Evolutionary conservation across 371 early-diverging fungal species (phyloP), one percentile per base, ranked within the genome.

Genomic region (Mortierella sp.): DNA sequence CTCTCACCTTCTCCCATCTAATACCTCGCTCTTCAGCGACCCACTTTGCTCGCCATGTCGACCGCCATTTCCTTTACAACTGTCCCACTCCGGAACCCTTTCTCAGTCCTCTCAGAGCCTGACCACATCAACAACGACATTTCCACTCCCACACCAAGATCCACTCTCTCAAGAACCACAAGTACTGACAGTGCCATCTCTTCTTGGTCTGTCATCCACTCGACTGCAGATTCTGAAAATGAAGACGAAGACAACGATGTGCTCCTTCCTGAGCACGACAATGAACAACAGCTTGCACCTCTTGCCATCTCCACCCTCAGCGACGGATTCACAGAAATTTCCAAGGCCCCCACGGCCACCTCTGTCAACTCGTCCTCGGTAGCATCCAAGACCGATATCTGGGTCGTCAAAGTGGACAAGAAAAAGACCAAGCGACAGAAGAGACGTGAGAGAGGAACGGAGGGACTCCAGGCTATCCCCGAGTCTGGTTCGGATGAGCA

Each of bases 191-290:
- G 48, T 14, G 6, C 66, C 30, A 52, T 64, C 50, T 64, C 59
- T 15, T 70, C 75, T 26, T 75, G 75, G 75, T 75, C 75, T 7
- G 64, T 75, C 29, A 66, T 75, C 55, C 62, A 62, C 61, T 74
- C 74, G 5, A 23, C 68, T 52, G 61, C 44, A 7, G 74, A 44
- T 23, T 66, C 75, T 1, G 74, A 74, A 21, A 55, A 70, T 18
- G 70, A 75, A 16, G 69, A 65, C 28, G 44, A 58, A 4, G 55
- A 66, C 37, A 57, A 68, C 30, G 37, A 55, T 21, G 52, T 57
- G 43, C 50, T 28, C 58, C 1, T 57, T 29, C 21, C 47, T 16
- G 0, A 46, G 26, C 23, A 9, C 11, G 11, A 18, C 0, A n/a
- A n/a, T 18, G 18, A 18, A 44, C 45, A 37, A 46, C n/a, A 25